These are phyloP conservation scores for Arachis stenosperma DNA, from an alignment of 306 rosid species.

Conservation along the genomic window DNA sequence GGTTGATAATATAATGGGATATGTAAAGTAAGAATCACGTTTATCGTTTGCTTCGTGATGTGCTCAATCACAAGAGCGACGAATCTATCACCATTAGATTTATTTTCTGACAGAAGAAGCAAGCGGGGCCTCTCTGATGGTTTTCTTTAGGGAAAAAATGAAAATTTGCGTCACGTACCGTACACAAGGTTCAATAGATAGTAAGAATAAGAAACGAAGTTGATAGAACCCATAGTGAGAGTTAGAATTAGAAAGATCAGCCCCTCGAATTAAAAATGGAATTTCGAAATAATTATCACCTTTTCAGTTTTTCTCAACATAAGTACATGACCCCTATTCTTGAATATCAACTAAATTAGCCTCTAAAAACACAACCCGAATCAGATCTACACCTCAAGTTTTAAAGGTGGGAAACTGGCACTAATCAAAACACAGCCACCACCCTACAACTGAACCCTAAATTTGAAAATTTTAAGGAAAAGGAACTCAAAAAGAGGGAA, in stretches of 20 bases:
- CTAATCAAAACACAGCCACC: conserved; percentile 95
- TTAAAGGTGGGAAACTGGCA: conserved; percentile 78
- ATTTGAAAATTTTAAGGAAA: conserved; percentile 58
- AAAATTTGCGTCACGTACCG: not conserved
- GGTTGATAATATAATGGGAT: too few species aligned
- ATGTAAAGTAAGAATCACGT: too few species aligned
- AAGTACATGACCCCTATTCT: conserved; percentile 62
- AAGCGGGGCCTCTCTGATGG: not conserved
- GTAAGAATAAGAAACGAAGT: not conserved
- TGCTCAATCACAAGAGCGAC: conserved; percentile 2
- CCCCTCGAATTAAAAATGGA: conserved; percentile 39
- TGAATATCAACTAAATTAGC: conserved; percentile 63
- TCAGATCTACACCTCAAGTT: conserved; percentile 81
- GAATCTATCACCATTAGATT: conserved; percentile 1
- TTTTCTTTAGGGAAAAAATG: too few species aligned
- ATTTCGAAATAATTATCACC: conserved; percentile 52
- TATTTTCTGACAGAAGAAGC: not conserved
- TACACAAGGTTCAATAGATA: not conserved
- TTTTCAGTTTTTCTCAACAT: conserved; percentile 56
- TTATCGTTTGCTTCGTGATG: not conserved
- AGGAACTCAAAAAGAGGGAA: conserved; percentile 30
- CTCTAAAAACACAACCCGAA: conserved; percentile 72
- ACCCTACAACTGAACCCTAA: conserved; percentile 69
- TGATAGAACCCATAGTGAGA: not conserved
- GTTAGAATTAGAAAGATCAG: conserved; percentile 10